Evolutionary conservation across 176 grass and related monocot genomes (phyloP).

Genomic region (Eragrostis curvula): DNA sequence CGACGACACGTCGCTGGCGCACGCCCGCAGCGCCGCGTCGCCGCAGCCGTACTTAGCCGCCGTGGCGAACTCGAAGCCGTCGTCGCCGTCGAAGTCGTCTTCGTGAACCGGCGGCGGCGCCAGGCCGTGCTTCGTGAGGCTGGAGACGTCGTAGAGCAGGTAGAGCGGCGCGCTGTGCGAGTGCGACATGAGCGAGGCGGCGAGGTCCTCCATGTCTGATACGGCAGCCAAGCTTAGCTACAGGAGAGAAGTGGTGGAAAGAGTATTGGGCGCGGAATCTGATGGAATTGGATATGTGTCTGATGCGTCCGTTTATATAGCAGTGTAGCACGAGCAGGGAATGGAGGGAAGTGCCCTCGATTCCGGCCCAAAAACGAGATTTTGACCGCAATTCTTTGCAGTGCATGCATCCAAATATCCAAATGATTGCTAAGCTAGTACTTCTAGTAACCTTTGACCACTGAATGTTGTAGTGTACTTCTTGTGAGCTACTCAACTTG

Average conservation of each 20-base stretch:
- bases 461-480: background rate
- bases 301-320: background rate
- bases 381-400: constrained; percentile 34
- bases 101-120: background rate
- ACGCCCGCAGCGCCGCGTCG: background rate
- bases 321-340: background rate
- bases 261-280: background rate
- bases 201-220: constrained; percentile 38
- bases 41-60: background rate
- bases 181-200: constrained; percentile 29
- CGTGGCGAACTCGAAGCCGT: constrained; percentile 26
- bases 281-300: background rate
- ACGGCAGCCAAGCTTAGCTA: background rate
- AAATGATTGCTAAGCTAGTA: constrained; percentile 19
- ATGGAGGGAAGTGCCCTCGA: constrained; percentile 17
- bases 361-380: constrained; percentile 32
- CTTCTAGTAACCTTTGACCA: background rate
- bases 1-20: constrained; percentile 40
- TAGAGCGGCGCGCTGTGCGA: constrained; percentile 60
- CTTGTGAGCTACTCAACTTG: constrained; percentile 34
- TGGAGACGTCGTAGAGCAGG: constrained; percentile 37
- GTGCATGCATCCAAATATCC: background rate
- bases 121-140: background rate
- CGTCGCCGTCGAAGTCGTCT: background rate
- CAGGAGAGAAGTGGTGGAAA: background rate